Evolutionary conservation across 2,329 filamentous ascomycete genomes (phyloP).

Genomic region (Dactylella cylindrospora): DNA sequence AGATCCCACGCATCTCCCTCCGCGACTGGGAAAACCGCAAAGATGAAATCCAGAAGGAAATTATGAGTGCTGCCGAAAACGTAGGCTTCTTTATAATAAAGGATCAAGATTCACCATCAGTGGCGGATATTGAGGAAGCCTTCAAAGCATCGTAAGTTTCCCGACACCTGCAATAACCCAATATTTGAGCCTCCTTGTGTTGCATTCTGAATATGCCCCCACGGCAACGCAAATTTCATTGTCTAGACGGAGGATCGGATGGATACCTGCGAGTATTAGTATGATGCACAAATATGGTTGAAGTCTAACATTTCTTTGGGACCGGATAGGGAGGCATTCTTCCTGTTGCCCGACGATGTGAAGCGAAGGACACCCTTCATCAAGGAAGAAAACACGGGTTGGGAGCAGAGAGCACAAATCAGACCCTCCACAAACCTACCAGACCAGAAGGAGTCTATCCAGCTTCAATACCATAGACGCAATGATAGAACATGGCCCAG

Average conservation of each 20-base stretch:
- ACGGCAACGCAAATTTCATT: conserved; percentile 34
- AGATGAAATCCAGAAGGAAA: conserved; percentile 58
- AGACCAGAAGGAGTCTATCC: conserved; percentile 65
- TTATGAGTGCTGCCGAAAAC: conserved; percentile 60
- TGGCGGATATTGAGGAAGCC: conserved; percentile 55
- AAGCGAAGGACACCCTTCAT: conserved; percentile 62
- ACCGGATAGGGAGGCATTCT: conserved; percentile 60
- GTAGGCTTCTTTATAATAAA: conserved; percentile 64
- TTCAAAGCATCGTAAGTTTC: conserved; percentile 46
- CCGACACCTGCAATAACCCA: background rate
- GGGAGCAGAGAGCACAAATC: conserved; percentile 63
- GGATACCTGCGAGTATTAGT: background rate
- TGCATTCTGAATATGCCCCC: conserved; percentile 22
- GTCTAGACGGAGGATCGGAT: background rate
- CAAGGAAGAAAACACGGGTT: conserved; percentile 60
- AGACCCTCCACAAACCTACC: conserved; percentile 62
- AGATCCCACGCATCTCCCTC: conserved; percentile 60
- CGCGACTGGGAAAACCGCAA: conserved; percentile 59
- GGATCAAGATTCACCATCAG: conserved; percentile 59
- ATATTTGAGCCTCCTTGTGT: conserved; percentile 17
- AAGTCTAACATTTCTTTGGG: no score
- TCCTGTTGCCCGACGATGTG: conserved; percentile 57
- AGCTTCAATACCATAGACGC: conserved; percentile 63
- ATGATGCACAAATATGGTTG: background rate
- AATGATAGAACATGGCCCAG: conserved; percentile 60